phyloP scores from a whole-genome alignment of 2,329 filamentous ascomycete species.

The Diaporthe helianthi region DNA sequence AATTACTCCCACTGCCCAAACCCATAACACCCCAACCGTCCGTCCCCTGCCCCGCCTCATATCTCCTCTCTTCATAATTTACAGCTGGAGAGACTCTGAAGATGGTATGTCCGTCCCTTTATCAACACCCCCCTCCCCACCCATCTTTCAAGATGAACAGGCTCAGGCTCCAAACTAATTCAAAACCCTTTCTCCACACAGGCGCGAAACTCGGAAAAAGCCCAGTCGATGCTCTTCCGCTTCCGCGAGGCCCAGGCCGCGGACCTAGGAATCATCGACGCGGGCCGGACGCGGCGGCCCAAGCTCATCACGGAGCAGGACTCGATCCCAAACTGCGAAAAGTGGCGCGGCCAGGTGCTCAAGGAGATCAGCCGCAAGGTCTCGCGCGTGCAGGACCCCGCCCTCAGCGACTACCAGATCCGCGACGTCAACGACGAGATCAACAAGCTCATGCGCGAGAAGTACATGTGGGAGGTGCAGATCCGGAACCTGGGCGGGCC shows the following conservation, averaged over 20 bases:
- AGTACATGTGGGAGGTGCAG: conserved; percentile 98
- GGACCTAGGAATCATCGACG: conserved; percentile 95
- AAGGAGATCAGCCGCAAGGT: conserved; percentile 98
- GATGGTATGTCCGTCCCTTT: conserved; percentile 32
- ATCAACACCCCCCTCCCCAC: not conserved
- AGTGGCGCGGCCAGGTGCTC: conserved; percentile 97
- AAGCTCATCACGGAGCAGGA: conserved; percentile 89
- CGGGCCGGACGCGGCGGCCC: conserved; percentile 85
- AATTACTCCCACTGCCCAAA: not conserved
- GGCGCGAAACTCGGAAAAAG: conserved; percentile 98
- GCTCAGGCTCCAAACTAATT: conserved; percentile 6
- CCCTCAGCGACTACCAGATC: conserved; percentile 95
- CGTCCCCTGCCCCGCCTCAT: not conserved
- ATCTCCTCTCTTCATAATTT: not conserved
- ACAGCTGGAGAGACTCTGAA: conserved; percentile 1
- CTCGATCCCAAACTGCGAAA: conserved; percentile 87
- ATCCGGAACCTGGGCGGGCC: conserved; percentile 95
- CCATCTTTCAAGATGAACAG: not conserved
- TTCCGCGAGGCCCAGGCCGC: conserved; percentile 97
- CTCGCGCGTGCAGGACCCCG: conserved; percentile 89
- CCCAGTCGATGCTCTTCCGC: conserved; percentile 99
- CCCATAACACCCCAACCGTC: not conserved
- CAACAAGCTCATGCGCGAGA: conserved; percentile 98
- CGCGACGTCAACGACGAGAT: conserved; percentile 98
- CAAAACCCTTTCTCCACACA: conserved; percentile 43